These are phyloP conservation scores for Cynara cardunculus DNA, from an alignment of 129 eudicot genomes.

Conservation along the genomic window DNA sequence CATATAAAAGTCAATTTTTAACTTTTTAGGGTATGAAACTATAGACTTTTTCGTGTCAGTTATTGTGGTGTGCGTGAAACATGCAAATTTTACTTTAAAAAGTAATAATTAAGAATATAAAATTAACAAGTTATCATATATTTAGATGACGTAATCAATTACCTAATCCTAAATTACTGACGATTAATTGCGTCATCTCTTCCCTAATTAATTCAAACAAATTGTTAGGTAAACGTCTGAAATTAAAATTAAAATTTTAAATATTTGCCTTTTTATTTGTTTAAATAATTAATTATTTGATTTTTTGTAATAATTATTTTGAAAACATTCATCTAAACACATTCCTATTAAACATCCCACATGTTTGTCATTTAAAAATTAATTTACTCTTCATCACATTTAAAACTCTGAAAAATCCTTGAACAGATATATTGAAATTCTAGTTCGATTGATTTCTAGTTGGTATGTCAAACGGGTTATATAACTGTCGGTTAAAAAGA, in stretches of 20 bases:
- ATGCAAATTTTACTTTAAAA: background rate
- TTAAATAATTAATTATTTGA: too few relatives aligned
- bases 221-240: background rate
- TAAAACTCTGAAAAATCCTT: background rate
- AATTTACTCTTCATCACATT: background rate
- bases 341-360: background rate
- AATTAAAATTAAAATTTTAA: too few relatives aligned
- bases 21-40: too few relatives aligned
- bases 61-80: background rate
- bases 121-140: background rate
- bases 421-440: too few relatives aligned
- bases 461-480: background rate
- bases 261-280: too few relatives aligned
- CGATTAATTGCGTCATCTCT: background rate
- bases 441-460: background rate
- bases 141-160: background rate
- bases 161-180: background rate
- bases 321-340: background rate
- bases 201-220: background rate
- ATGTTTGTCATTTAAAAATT: background rate
- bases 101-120: background rate
- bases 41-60: too few relatives aligned
- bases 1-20: too few relatives aligned
- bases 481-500: background rate
- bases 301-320: too few relatives aligned